These are phyloP conservation scores for Stemphylium beticola DNA, from an alignment of 2,329 filamentous ascomycete genomes.

Conservation along the genomic window DNA sequence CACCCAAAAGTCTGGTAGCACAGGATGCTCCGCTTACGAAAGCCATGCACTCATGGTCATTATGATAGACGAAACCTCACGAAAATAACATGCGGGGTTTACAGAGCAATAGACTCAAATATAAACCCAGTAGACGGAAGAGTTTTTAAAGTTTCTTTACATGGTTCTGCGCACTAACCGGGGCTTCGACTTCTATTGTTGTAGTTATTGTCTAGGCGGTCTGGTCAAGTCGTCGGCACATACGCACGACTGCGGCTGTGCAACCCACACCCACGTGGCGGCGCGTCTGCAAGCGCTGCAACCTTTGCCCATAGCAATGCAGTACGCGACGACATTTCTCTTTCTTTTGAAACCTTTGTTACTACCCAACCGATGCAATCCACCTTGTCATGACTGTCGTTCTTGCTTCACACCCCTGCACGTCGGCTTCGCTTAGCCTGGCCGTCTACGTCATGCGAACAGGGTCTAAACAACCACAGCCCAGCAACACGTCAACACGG, in stretches of 20 bases:
- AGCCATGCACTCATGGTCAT: conserved; percentile 28
- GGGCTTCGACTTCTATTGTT: not conserved
- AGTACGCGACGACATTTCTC: not conserved
- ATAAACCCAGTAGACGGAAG: conserved; percentile 18
- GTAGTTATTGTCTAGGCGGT: not conserved
- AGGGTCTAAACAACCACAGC: conserved; percentile 17
- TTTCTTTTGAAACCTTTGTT: conserved; percentile 1
- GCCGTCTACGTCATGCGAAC: conserved; percentile 20
- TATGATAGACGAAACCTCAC: conserved; percentile 38
- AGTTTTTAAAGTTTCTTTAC: not conserved
- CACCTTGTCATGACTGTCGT: conserved; percentile 1
- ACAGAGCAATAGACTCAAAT: conserved; percentile 25
- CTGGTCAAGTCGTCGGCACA: conserved; percentile 1
- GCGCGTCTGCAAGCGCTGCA: not conserved
- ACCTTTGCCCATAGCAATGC: not conserved
- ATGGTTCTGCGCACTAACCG: not conserved
- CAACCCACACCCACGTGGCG: conserved; percentile 3
- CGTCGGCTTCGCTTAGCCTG: conserved; percentile 14
- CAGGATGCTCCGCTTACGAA: conserved; percentile 33
- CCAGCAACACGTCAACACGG: conserved; percentile 29
- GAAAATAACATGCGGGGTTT: conserved; percentile 27
- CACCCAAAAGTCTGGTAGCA: conserved; percentile 30
- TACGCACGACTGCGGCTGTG: conserved; percentile 10
- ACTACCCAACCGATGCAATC: not conserved
- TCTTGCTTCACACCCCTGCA: conserved; percentile 24